Percentiles rank a stretch among this genome's conserved stretches.
Conservation (phyloP, 371 early-diverging fungal genomes). For the Apophysomyces ossiformis region DNA sequence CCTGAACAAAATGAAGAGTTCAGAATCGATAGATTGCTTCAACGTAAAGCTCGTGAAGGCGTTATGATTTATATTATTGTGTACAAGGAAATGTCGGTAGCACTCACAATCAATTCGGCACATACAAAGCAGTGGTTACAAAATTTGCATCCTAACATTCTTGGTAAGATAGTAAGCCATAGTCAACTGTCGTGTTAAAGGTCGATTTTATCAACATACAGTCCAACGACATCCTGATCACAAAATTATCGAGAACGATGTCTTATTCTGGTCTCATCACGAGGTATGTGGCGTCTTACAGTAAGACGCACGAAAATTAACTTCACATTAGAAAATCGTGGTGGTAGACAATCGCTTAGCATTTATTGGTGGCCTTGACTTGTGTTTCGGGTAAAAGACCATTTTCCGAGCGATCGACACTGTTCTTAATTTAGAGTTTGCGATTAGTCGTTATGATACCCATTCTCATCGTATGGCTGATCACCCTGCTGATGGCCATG, state of each 20-base stretch:
- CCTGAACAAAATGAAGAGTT: constrained; percentile 75
- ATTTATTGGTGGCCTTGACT: constrained; percentile 91
- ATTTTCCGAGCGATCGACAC: neutral
- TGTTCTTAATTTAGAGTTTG: neutral
- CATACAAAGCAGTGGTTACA: constrained; percentile 84
- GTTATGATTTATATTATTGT: constrained; percentile 89
- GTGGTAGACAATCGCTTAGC: constrained; percentile 85
- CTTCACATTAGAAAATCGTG: constrained; percentile 72
- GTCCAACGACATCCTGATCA: constrained; percentile 91
- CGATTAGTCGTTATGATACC: constrained; percentile 79
- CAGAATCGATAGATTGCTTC: constrained; percentile 82
- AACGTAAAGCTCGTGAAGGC: constrained; percentile 86
- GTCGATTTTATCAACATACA: constrained; percentile 10
- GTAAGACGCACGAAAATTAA: constrained; percentile 23
- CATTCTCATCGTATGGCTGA: constrained; percentile 83
- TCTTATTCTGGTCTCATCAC: constrained; percentile 82
- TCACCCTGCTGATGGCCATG: constrained; percentile 54
- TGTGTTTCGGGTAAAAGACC: constrained; percentile 75
- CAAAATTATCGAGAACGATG: constrained; percentile 64
- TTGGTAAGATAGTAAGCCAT: constrained; percentile 50
- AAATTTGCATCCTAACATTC: constrained; percentile 80
- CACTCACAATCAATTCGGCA: constrained; percentile 79
- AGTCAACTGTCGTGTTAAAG: neutral
- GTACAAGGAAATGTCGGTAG: constrained; percentile 88
- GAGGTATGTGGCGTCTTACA: constrained; percentile 38